These are phyloP conservation scores for Nicotiana undulata DNA, from an alignment of 257 asterid genomes.

Conservation along the genomic window DNA sequence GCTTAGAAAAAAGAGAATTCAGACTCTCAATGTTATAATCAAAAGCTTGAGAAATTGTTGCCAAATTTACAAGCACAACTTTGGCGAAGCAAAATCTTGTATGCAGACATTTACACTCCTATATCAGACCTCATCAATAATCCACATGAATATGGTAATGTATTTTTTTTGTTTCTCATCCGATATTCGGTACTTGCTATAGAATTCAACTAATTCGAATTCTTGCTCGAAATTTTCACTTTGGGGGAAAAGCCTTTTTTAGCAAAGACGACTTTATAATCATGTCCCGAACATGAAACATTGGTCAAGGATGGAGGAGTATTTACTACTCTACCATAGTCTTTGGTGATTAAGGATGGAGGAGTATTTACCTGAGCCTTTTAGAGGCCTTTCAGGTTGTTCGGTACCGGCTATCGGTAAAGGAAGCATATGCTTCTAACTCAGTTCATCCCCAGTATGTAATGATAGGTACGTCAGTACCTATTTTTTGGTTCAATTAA, in stretches of 20 bases:
- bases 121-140: constrained; percentile 12
- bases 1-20: constrained; percentile 11
- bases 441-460: background rate
- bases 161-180: too few species aligned
- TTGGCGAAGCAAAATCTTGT: constrained; percentile 16
- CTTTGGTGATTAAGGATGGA: too few species aligned
- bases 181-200: too few species aligned
- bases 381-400: background rate
- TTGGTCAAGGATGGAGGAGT: too few species aligned
- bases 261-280: too few species aligned
- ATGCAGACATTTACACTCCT: constrained; percentile 10
- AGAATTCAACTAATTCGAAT: too few species aligned
- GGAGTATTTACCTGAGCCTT: too few species aligned
- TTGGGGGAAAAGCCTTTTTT: too few species aligned
- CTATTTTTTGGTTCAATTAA: too few species aligned
- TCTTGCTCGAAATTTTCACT: too few species aligned
- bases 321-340: too few species aligned
- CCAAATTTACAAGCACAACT: background rate
- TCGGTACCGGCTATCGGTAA: background rate
- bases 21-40: constrained; percentile 10
- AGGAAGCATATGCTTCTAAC: background rate
- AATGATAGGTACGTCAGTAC: background rate
- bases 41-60: constrained; percentile 11
- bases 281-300: too few species aligned
- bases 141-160: constrained; percentile 14